Evolutionary conservation across 306 rosid species (phyloP).

Genomic region (Cucurbita moschata): DNA sequence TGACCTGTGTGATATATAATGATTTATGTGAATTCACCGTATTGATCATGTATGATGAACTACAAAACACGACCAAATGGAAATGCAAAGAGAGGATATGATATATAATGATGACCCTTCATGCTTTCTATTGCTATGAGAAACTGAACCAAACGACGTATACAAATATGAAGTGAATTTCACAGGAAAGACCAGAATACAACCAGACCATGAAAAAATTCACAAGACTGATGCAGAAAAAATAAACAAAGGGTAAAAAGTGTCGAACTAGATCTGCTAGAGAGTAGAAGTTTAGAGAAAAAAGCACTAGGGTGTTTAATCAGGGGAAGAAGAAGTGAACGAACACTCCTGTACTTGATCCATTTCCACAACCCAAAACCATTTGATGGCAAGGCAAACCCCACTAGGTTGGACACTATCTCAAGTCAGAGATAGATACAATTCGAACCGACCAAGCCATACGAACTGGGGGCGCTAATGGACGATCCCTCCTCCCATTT

Average conservation of each 20-base stretch:
- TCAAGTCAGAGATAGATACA: background rate
- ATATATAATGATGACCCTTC: constrained; percentile 15
- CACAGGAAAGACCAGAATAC: background rate
- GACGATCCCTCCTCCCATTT: constrained; percentile 16
- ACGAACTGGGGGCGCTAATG: background rate
- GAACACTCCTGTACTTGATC: constrained; percentile 3
- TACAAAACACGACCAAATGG: constrained; percentile 11
- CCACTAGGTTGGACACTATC: constrained; percentile 6
- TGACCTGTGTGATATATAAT: constrained; percentile 8
- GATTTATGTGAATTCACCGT: constrained; percentile 41
- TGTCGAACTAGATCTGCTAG: background rate
- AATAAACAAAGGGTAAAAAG: background rate
- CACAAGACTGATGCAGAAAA: constrained; percentile 11
- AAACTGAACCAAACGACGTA: constrained; percentile 7
- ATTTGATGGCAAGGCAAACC: background rate
- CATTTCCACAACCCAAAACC: background rate
- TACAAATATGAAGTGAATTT: constrained; percentile 4
- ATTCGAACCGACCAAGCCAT: background rate
- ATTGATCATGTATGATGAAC: constrained; percentile 21
- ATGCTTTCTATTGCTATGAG: constrained; percentile 12
- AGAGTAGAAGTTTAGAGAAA: background rate
- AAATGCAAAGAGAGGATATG: constrained; percentile 31
- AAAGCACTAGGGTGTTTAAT: background rate
- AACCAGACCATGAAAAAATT: constrained; percentile 12
- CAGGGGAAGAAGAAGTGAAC: constrained; percentile 1